Evolutionary conservation across 1,284 basidiomycete species (phyloP), one percentile per base, ranked within the genome.

Genomic region (Cryptococcus hybrid): DNA sequence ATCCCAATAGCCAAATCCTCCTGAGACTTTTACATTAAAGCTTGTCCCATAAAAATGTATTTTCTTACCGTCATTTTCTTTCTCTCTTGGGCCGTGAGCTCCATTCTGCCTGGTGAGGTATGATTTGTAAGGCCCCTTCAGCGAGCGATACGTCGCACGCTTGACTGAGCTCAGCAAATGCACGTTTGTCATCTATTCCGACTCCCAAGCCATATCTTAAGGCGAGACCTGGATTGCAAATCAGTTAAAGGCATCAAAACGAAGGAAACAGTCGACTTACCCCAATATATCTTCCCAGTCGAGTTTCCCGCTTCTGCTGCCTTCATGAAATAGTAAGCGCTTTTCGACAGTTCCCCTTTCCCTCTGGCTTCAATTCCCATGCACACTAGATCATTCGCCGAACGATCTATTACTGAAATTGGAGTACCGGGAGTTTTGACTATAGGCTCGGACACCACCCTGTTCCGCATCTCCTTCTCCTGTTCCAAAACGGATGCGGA

Each of bases 261-360:
- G 48, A 13, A 49, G 5, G 18, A 36, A 47, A 47, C 7, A 3
- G 24, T 24, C 12, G 5, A 63, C 70, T 62, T 54, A 73, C 74
- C 77, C 59, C 66, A 78, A 50, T 75, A 72, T 54, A 78, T 74
- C 57, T 68, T 62, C 5, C 77, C 77, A 0, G 69, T 71, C n/a
- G 68, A 50, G 49, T 69, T 72, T 3, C 76, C 76, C 3, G 59
- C 63, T 55, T 78, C 72, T 18, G 74, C 73, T 46, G 77, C 74
- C 60, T 69, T 71, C 65, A 74, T 68, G 55, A 78, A 78, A 48
- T 73, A 69, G 62, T 69, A 77, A 44, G 75, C 73, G 11, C 68
- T 67, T 46, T 72, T 74, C 8, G 74, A 63, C 40, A 73, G 44
- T 60, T 77, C 73, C 8, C 73, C 73, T 37, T 65, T 66, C 4